Evolutionary conservation across 495 filamentous ascomycete species (phyloP), one percentile per base, ranked within the genome.

Genomic region (Tuber aestivum): DNA sequence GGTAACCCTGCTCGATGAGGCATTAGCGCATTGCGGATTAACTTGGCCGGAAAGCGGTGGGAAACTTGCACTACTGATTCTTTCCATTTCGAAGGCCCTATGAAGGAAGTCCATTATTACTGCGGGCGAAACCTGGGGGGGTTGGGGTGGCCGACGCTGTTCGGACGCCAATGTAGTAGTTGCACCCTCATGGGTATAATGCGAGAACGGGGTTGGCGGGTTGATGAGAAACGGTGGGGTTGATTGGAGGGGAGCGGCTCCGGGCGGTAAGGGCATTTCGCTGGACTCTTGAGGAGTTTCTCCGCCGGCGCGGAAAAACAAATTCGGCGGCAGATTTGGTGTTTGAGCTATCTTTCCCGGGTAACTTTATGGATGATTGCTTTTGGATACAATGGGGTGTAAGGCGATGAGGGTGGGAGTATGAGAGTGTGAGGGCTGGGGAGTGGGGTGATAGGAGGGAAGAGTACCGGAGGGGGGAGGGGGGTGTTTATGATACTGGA

Each of bases 51-150:
- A 32, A 42, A 16, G 14, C 35, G 40, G 14, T 35, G n/a, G 38
- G 41, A 35, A 10, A 75, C 76, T 48, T 79, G 61, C 78, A 37
- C 69, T 70, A 65, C 61, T 79, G 44, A 70, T 70, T 32, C 72
- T 73, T 50, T 65, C 56, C 56, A 65, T 65, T 20, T 65, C 56
- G 16, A 65, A 65, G 27, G 56, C 56, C 16, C 56, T 35, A 35
- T 65, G 56, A 14, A 65, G 56, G 14, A 65, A 65, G 56, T 65
- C 56, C n/a, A 65, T 65, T 35, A 65, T 65, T 35, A 14, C 14
- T 18, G 27, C 27, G 12, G 32, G 35, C 1, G 56, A 27, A 65
- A 65, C 32, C 27, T 35, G 56, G 56, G 56, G 56, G 27, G 27
- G 27, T 35, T 65, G 56, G 35, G 5, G 27, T 35, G 56, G 27